Evolutionary conservation across 2,329 filamentous ascomycete genomes (phyloP).

Genomic region (Annulohypoxylon truncatum): DNA sequence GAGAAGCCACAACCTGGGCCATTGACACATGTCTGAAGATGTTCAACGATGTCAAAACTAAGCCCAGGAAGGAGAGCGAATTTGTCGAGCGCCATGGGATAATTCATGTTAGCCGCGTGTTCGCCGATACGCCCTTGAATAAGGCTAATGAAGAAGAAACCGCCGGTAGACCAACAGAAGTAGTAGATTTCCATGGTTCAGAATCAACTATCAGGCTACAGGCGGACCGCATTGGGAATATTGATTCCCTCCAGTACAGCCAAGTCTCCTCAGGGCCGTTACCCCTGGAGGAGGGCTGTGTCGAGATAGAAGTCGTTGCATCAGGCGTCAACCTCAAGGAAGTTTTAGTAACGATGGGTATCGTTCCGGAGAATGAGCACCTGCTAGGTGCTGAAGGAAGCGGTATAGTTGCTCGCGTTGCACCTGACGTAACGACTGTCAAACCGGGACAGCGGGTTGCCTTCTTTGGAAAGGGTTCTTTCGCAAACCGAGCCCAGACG

Average conservation of each 20-base stretch:
- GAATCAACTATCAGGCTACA: slow-evolving; percentile 23
- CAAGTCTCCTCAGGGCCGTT: slow-evolving; percentile 22
- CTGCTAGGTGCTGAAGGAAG: slow-evolving; percentile 42
- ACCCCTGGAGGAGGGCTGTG: slow-evolving; percentile 20
- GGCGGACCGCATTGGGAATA: slow-evolving; percentile 36
- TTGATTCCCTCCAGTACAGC: slow-evolving; percentile 40
- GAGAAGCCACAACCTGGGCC: slow-evolving; percentile 23
- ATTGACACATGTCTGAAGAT: slow-evolving; percentile 32
- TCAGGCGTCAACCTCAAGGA: slow-evolving; percentile 55
- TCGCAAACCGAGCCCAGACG: slow-evolving; percentile 34
- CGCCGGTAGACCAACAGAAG: slow-evolving; percentile 13
- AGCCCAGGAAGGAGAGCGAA: slow-evolving; percentile 40
- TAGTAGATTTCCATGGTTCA: slow-evolving; percentile 23
- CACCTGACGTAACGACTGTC: slow-evolving; percentile 31
- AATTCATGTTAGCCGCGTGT: slow-evolving; percentile 42
- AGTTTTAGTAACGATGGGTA: slow-evolving; percentile 46
- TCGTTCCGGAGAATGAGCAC: slow-evolving; percentile 39
- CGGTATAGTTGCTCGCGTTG: slow-evolving; percentile 19
- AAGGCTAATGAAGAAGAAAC: slow-evolving; percentile 22
- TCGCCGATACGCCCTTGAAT: slow-evolving; percentile 45
- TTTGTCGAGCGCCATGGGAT: slow-evolving; percentile 47
- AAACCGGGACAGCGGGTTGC: slow-evolving; percentile 39
- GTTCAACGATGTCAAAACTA: neutral
- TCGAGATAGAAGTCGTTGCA: slow-evolving; percentile 52
- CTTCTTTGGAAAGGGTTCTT: slow-evolving; percentile 30